phyloP scores from a whole-genome alignment of 441 rosid species.

The Gossypium armourianum region DNA sequence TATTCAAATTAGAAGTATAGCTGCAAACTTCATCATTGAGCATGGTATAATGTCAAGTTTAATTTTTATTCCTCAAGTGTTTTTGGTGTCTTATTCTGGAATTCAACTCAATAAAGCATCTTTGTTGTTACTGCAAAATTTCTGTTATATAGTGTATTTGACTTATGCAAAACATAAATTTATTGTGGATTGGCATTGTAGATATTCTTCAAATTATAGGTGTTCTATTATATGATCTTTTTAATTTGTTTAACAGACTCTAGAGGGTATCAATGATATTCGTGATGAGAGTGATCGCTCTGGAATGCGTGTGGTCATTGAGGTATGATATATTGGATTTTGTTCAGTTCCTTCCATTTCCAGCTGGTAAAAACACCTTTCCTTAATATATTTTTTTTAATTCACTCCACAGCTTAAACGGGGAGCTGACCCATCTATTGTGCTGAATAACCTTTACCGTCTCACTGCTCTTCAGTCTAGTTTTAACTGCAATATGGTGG shows the following conservation, averaged over 20 bases:
- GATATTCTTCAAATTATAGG: background rate
- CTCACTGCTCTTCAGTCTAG: conserved; percentile 86
- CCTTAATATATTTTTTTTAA: background rate
- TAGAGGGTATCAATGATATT: conserved; percentile 87
- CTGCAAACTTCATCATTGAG: background rate
- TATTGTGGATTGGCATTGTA: background rate
- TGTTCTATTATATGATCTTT: conserved; percentile 2
- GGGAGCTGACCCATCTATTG: conserved; percentile 65
- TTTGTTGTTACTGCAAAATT: background rate
- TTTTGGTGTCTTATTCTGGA: background rate
- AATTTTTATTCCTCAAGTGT: background rate
- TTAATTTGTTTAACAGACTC: conserved; percentile 34
- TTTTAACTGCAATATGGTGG: conserved; percentile 94
- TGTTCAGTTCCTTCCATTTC: background rate
- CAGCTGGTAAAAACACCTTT: conserved; percentile 6
- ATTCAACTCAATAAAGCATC: background rate
- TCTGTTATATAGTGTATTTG: background rate
- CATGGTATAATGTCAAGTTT: background rate
- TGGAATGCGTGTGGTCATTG: conserved; percentile 90
- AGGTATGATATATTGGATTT: conserved; percentile 37
- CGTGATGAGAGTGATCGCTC: conserved; percentile 93
- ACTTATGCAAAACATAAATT: background rate
- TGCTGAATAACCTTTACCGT: conserved; percentile 74
- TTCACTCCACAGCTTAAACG: conserved; percentile 57
- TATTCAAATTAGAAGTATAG: background rate